Evolutionary conservation across 2,329 filamentous ascomycete genomes (phyloP).

Genomic region (Phialemoniopsis sp.): DNA sequence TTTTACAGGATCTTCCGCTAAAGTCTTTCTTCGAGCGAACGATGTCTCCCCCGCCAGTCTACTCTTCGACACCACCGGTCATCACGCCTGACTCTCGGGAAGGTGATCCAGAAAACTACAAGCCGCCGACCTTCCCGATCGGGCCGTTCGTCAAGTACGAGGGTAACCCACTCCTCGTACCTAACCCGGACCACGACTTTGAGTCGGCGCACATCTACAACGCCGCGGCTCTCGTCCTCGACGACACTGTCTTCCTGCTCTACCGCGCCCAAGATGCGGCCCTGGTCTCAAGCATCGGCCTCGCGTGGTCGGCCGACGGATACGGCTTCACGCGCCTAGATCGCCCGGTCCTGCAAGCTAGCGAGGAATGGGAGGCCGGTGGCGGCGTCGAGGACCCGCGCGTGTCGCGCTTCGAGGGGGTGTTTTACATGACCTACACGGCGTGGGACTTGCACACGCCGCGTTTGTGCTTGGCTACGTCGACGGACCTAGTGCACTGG

Average conservation of each 20-base stretch:
- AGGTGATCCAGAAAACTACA: conserved; percentile 10
- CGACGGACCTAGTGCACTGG: conserved; percentile 26
- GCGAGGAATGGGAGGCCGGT: conserved; percentile 22
- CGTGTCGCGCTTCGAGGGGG: conserved; percentile 25
- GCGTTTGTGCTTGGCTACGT: conserved; percentile 27
- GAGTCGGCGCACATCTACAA: conserved; percentile 23
- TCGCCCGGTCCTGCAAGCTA: conserved; percentile 22
- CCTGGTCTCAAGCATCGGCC: conserved; percentile 23
- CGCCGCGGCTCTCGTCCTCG: conserved; percentile 19
- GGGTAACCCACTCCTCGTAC: conserved; percentile 12
- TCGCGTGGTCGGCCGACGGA: conserved; percentile 29
- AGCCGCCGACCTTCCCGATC: conserved; percentile 11
- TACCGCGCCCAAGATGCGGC: conserved; percentile 27
- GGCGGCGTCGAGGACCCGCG: conserved; percentile 29
- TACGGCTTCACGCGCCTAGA: conserved; percentile 25
- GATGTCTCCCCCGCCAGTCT: background rate
- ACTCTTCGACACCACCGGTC: conserved; percentile 1
- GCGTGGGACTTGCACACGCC: conserved; percentile 21
- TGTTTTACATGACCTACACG: conserved; percentile 31
- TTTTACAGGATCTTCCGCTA: no score
- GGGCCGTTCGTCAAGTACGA: conserved; percentile 12
- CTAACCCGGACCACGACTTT: conserved; percentile 14
- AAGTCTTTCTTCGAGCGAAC: no score
- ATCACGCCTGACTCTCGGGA: conserved; percentile 2
- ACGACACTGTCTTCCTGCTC: conserved; percentile 23